Evolutionary conservation across 306 rosid genomes (phyloP).

Genomic region (Pyrus bretschneideri): DNA sequence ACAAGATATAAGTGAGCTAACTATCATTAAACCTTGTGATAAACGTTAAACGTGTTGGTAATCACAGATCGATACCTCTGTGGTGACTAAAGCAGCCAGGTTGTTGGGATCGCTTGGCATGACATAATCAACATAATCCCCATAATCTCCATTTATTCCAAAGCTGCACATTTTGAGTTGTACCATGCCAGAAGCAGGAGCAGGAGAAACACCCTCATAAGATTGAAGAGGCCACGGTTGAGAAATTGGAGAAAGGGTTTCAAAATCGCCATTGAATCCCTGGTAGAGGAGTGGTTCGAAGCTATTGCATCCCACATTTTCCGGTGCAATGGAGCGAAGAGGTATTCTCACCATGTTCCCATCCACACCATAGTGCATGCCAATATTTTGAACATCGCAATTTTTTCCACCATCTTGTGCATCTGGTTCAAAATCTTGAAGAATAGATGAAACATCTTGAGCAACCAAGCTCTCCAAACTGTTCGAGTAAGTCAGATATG

Average conservation of each 20-base stretch:
- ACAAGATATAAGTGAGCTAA: neutral
- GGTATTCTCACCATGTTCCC: conserved; percentile 1
- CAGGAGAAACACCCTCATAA: conserved; percentile 15
- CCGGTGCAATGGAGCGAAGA: neutral
- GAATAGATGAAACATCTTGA: conserved; percentile 18
- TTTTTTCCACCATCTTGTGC: neutral
- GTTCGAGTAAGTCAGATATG: conserved; percentile 9
- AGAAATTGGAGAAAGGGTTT: conserved; percentile 10
- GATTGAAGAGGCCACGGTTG: conserved; percentile 15
- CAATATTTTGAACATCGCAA: neutral
- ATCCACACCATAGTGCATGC: conserved; percentile 7
- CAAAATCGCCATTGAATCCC: conserved; percentile 6
- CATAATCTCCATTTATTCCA: conserved; percentile 3
- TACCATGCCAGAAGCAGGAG: conserved; percentile 12
- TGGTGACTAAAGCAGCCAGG: conserved; percentile 4
- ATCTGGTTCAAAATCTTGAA: conserved; percentile 13
- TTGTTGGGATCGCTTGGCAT: neutral
- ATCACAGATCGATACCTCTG: conserved; percentile 7
- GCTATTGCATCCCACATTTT: neutral
- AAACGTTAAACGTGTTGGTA: neutral
- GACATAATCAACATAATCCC: conserved; percentile 2
- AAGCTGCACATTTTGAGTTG: neutral
- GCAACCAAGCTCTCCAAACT: conserved; percentile 19
- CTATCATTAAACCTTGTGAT: neutral
- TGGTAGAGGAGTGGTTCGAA: neutral